A percentile compares a stretch with the other conserved stretches of the same genome.
Conservation (phyloP, 208 protist species). For the Herpetomonas tarakana region DNA sequence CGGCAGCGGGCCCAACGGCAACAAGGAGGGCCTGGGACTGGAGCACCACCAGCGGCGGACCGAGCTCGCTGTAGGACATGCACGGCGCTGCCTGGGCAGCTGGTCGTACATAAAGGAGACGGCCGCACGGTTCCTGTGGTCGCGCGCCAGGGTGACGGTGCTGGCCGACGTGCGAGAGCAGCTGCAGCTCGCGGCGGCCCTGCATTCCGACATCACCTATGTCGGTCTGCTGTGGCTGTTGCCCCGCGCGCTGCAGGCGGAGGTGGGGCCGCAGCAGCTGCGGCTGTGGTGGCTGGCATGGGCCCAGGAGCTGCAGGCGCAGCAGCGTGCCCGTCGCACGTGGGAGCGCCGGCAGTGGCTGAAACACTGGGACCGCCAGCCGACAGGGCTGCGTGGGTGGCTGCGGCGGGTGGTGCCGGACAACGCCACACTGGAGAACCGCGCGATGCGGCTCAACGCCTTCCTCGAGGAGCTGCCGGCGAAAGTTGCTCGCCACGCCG, state of each 20-base stretch:
- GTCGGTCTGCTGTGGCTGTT: conserved; percentile 34
- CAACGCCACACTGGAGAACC: conserved; percentile 23
- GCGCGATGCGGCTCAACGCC: conserved; percentile 15
- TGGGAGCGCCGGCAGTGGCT: conserved; percentile 25
- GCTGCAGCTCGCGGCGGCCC: conserved; percentile 8
- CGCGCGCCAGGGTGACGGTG: conserved; percentile 13
- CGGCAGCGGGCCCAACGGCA: background rate
- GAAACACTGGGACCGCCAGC: conserved; percentile 28
- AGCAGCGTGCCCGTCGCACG: conserved; percentile 14
- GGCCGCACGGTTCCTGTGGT: conserved; percentile 15
- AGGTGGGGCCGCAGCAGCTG: conserved; percentile 34
- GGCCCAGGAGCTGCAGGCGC: conserved; percentile 13
- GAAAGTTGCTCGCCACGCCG: conserved; percentile 33
- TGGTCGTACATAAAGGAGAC: conserved; percentile 17
- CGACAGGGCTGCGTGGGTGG: conserved; percentile 26
- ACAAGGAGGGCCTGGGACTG: background rate
- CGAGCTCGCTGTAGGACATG: background rate
- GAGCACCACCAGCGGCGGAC: background rate
- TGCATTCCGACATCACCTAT: conserved; percentile 13
- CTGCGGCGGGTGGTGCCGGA: conserved; percentile 19
- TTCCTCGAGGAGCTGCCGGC: conserved; percentile 34
- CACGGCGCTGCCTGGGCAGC: background rate
- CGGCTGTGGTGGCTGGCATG: conserved; percentile 35
- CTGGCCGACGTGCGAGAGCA: conserved; percentile 24
- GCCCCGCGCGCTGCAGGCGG: conserved; percentile 33